These are phyloP conservation scores for Trichophaea hybrida DNA, from an alignment of 2,329 filamentous ascomycete species.

Conservation along the genomic window DNA sequence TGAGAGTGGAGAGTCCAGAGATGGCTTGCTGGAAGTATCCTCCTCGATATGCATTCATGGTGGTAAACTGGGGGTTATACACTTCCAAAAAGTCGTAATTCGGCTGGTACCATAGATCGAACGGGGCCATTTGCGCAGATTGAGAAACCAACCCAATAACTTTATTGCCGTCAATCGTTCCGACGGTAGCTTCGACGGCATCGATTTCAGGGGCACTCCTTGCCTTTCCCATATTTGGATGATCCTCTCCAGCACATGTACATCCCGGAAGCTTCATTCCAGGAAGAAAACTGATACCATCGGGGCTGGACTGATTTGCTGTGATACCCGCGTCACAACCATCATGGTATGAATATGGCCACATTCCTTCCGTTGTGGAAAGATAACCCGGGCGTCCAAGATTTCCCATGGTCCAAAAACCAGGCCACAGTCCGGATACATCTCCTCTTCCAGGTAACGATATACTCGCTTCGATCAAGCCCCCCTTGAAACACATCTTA, in stretches of 20 bases:
- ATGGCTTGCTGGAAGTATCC: constrained; percentile 49
- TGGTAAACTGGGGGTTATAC: constrained; percentile 44
- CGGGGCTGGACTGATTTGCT: constrained; percentile 52
- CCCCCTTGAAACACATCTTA: constrained; percentile 57
- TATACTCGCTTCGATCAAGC: constrained; percentile 54
- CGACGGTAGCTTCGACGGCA: constrained; percentile 52
- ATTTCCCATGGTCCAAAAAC: constrained; percentile 65
- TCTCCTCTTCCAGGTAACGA: constrained; percentile 54
- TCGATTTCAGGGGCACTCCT: constrained; percentile 58
- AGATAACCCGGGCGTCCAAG: constrained; percentile 55
- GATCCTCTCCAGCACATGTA: constrained; percentile 49
- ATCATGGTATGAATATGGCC: constrained; percentile 60
- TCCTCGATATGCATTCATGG: constrained; percentile 47
- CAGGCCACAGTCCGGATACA: constrained; percentile 57
- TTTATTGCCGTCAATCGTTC: constrained; percentile 15
- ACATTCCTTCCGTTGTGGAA: constrained; percentile 56
- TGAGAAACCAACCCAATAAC: constrained; percentile 31
- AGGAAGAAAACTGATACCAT: constrained; percentile 52
- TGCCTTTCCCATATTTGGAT: constrained; percentile 50
- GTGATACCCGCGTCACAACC: constrained; percentile 57
- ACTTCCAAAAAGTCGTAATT: constrained; percentile 47
- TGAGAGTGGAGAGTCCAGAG: constrained; percentile 44
- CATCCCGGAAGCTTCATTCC: constrained; percentile 58
- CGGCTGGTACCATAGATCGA: constrained; percentile 37
- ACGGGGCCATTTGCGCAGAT: constrained; percentile 31